Conservation (phyloP, 1,139 yeast species). For the Candida labiduridarum region DNA sequence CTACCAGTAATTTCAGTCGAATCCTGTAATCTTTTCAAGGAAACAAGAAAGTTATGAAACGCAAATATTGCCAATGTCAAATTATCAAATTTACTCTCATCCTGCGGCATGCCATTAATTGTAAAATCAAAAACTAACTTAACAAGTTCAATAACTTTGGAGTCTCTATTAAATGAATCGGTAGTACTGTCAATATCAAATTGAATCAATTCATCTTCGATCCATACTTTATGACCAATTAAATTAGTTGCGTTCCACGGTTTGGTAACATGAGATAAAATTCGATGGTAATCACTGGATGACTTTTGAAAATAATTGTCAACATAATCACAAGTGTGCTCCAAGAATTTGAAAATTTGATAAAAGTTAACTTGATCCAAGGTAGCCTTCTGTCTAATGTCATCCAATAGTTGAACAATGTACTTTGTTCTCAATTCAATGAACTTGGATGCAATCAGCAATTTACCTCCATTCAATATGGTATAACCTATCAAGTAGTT, state of each 20-base stretch:
- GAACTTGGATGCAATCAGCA: slow-evolving; percentile 25
- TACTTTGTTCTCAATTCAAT: slow-evolving; percentile 27
- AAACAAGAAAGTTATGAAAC: slow-evolving; percentile 26
- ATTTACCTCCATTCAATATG: slow-evolving; percentile 24
- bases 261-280: slow-evolving; percentile 21
- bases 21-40: slow-evolving; percentile 20
- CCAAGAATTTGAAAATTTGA: slow-evolving; percentile 33
- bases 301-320: slow-evolving; percentile 24
- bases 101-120: slow-evolving; percentile 7
- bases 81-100: slow-evolving; percentile 3
- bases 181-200: slow-evolving; percentile 11
- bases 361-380: slow-evolving; percentile 26
- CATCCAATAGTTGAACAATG: slow-evolving; percentile 20
- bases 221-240: slow-evolving; percentile 36
- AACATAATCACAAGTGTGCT: slow-evolving; percentile 36
- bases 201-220: slow-evolving; percentile 20
- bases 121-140: slow-evolving; percentile 15
- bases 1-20: slow-evolving; percentile 9
- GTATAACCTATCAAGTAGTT: slow-evolving; percentile 38
- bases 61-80: slow-evolving; percentile 17
- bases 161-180: neutral
- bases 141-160: slow-evolving; percentile 4
- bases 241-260: slow-evolving; percentile 33
- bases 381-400: slow-evolving; percentile 6
- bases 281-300: slow-evolving; percentile 23